Conservation (phyloP, 768 basidiomycete genomes). For the Hemileccinum rubropunctum region DNA sequence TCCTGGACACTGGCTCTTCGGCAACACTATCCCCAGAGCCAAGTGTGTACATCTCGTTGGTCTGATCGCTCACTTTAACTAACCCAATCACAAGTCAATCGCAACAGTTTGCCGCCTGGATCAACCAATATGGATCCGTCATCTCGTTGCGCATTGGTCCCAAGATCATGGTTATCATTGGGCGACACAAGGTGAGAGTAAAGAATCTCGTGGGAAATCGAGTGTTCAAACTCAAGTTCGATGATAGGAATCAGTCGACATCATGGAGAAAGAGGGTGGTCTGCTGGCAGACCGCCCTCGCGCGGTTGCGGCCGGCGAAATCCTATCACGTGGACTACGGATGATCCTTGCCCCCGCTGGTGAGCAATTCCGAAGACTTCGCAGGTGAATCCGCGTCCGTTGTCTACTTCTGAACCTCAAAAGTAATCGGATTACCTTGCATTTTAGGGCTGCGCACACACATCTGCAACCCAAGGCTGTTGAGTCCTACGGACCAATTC, state of each 20-base stretch:
- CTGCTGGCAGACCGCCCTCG: conserved; percentile 53
- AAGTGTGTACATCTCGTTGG: conserved; percentile 18
- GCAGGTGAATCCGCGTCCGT: conserved; percentile 37
- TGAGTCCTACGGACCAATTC: conserved; percentile 45
- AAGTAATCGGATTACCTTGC: background rate
- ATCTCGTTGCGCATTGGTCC: conserved; percentile 54
- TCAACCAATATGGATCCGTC: conserved; percentile 58
- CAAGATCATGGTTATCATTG: conserved; percentile 31
- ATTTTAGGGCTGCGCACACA: conserved; percentile 52
- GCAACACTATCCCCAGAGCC: conserved; percentile 24
- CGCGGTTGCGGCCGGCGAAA: conserved; percentile 57
- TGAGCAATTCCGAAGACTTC: conserved; percentile 59
- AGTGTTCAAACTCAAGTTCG: background rate
- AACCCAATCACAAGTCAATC: conserved; percentile 20
- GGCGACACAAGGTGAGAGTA: conserved; percentile 35
- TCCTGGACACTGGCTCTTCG: conserved; percentile 34
- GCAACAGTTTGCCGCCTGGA: conserved; percentile 55
- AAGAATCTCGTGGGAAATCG: background rate
- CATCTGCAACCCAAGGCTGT: conserved; percentile 56
- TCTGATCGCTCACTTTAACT: background rate
- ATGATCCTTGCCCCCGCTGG: conserved; percentile 55
- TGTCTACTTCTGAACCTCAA: background rate
- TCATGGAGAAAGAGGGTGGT: conserved; percentile 67
- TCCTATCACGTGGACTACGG: conserved; percentile 56
- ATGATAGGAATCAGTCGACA: conserved; percentile 53